Evolutionary conservation across 2,329 filamentous ascomycete genomes (phyloP).

Genomic region (Arthrinium puccinioides): DNA sequence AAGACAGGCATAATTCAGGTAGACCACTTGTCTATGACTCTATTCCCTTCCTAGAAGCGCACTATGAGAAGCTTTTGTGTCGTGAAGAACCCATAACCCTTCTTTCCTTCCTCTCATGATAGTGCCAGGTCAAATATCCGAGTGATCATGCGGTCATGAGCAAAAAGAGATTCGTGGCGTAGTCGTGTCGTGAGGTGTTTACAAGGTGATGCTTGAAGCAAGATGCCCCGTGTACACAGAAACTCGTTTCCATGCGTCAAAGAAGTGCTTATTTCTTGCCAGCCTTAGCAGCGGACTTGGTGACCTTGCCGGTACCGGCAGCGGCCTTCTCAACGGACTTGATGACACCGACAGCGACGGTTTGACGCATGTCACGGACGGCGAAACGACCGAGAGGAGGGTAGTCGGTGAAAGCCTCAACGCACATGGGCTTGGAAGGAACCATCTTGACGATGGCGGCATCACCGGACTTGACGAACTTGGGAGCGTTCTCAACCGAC

Average conservation of each 20-base stretch:
- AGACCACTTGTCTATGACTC: slow-evolving; percentile 27
- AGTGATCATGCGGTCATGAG: slow-evolving; percentile 36
- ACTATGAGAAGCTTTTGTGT: slow-evolving; percentile 34
- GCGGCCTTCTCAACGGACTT: slow-evolving; percentile 70
- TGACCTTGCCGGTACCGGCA: slow-evolving; percentile 55
- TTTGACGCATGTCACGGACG: slow-evolving; percentile 96
- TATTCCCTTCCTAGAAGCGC: slow-evolving; percentile 39
- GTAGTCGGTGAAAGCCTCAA: slow-evolving; percentile 99
- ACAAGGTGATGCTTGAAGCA: slow-evolving; percentile 6
- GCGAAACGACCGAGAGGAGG: slow-evolving; percentile 99
- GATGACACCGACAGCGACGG: slow-evolving; percentile 91
- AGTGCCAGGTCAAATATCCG: slow-evolving; percentile 32
- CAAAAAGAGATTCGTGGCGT: slow-evolving; percentile 23
- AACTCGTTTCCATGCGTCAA: slow-evolving; percentile 11
- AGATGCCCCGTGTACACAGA: slow-evolving; percentile 1
- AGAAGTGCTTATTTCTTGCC: slow-evolving; percentile 63
- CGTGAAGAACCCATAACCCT: slow-evolving; percentile 25
- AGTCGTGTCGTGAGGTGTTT: slow-evolving; percentile 16
- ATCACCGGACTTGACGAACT: slow-evolving; percentile 99
- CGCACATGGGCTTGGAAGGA: slow-evolving; percentile 99
- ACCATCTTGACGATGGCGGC: slow-evolving; percentile 99
- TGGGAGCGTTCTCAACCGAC: slow-evolving; percentile 82
- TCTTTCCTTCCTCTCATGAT: slow-evolving; percentile 34
- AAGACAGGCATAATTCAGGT: not conserved
- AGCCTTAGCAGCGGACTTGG: slow-evolving; percentile 68